phyloP scores from a whole-genome alignment of 1,284 basidiomycete species.

The Microbotryum scabiosae region DNA sequence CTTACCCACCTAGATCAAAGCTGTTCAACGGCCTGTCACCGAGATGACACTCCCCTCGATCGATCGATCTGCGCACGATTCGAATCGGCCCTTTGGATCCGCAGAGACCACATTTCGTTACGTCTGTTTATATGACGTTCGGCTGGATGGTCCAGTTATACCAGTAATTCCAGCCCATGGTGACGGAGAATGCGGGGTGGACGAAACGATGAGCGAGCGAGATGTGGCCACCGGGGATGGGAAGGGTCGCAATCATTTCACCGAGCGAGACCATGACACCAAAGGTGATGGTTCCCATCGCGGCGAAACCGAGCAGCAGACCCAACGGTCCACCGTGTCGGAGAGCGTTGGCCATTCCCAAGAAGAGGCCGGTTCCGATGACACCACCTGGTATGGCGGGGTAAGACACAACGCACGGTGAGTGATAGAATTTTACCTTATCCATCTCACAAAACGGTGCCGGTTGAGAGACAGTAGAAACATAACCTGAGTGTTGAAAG shows the following conservation, averaged over 20 bases:
- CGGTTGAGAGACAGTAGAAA: too few species aligned
- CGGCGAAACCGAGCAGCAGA: slow-evolving; percentile 40
- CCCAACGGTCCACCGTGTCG: slow-evolving; percentile 47
- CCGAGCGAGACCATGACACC: slow-evolving; percentile 42
- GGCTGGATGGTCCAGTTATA: slow-evolving; percentile 38
- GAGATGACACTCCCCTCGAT: too few species aligned
- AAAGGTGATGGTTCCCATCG: slow-evolving; percentile 41
- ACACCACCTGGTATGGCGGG: slow-evolving; percentile 7
- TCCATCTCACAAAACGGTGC: too few species aligned
- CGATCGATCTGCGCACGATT: too few species aligned
- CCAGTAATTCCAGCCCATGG: slow-evolving; percentile 68
- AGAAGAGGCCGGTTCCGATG: slow-evolving; percentile 36
- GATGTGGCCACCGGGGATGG: slow-evolving; percentile 60
- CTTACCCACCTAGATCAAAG: too few species aligned
- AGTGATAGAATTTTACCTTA: too few species aligned
- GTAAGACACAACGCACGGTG: too few species aligned
- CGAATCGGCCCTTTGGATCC: too few species aligned
- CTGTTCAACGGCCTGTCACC: too few species aligned
- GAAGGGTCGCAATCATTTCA: slow-evolving; percentile 55
- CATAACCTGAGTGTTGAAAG: too few species aligned
- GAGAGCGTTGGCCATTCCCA: slow-evolving; percentile 42
- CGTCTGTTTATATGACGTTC: slow-evolving; percentile 24
- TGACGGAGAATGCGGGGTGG: slow-evolving; percentile 67
- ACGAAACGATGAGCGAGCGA: slow-evolving; percentile 69
- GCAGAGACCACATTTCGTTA: too few species aligned